Conservation (phyloP, 129 eudicot species). For the Silybum marianum region DNA sequence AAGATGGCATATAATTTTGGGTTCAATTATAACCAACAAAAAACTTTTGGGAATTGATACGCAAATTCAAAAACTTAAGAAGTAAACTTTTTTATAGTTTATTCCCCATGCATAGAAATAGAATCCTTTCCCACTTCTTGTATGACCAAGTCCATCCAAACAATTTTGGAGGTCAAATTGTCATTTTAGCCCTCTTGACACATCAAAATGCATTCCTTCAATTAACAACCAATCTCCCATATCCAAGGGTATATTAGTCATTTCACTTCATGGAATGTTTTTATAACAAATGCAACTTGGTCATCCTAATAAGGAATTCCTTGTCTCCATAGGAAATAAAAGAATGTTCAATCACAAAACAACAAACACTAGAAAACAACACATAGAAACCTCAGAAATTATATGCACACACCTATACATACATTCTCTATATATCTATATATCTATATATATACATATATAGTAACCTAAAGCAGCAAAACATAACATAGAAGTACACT, state of each 20-base stretch:
- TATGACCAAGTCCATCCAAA: slow-evolving; percentile 37
- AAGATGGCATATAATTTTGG: not conserved
- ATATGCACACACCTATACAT: slow-evolving; percentile 18
- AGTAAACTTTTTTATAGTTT: slow-evolving; percentile 7
- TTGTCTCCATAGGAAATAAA: slow-evolving; percentile 27
- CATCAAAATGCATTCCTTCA: not conserved
- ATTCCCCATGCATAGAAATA: slow-evolving; percentile 25
- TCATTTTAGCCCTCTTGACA: slow-evolving; percentile 12
- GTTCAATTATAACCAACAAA: not conserved
- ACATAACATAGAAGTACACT: slow-evolving; percentile 26
- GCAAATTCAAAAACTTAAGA: slow-evolving; percentile 3
- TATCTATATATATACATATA: slow-evolving; percentile 16
- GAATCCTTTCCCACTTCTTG: slow-evolving; percentile 30
- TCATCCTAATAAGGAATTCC: slow-evolving; percentile 20
- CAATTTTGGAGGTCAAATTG: slow-evolving; percentile 11
- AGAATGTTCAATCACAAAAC: slow-evolving; percentile 41
- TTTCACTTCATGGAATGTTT: slow-evolving; percentile 22
- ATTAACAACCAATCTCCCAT: slow-evolving; percentile 6
- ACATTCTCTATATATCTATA: slow-evolving; percentile 9
- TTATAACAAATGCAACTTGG: slow-evolving; percentile 29
- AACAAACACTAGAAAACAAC: slow-evolving; percentile 47
- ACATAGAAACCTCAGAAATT: slow-evolving; percentile 53
- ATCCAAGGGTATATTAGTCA: slow-evolving; percentile 37
- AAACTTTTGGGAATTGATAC: slow-evolving; percentile 12
- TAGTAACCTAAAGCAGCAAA: slow-evolving; percentile 31